Evolutionary conservation across 176 grass and related monocot species (phyloP), one percentile per base, ranked within the genome.

Genomic region (Tillandsia fasciculata): DNA sequence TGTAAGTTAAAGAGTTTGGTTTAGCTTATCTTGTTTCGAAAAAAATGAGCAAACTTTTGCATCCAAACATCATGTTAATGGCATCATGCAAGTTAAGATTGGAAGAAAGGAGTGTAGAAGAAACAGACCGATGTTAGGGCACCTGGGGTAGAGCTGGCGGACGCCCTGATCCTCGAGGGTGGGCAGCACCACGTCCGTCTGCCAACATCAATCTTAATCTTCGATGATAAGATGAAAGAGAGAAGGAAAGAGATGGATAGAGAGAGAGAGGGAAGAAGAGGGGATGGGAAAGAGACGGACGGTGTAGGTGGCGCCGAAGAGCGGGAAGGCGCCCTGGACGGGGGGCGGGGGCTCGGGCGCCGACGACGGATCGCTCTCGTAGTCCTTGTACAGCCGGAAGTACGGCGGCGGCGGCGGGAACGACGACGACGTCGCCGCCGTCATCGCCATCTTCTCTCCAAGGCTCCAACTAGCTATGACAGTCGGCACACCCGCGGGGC

Each of bases 101-200:
- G 13, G 53, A 57, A 57, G 53, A 12, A 15, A 57, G 12, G 24
- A 24, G 24, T 24, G 24, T 24, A 1, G 24, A 24, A 24, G 24
- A 24, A 24, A 77, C 74, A 0, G 29, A 97, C 94, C 86, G 10
- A 90, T 85, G 61, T 87, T 79, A 58, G 89, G 72, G 17, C 74
- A 75, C 66, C 87, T 82, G 1, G 82, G 83, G 51, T 97, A 99
- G 51, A 99, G 87, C 84, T 93, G 89, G 54, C 79, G 86, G 53
- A 93, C 82, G 64, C 84, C 84, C 74, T 88, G 87, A 80, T 87
- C 87, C 82, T 93, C 94, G 66, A 99, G 81, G 63, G 77, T 90
- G 71, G 94, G 89, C 50, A 99, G 75, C 66, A 99, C 84, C 71
- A 78, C 87, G 56, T 99, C 84, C 6, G 75, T 87, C 89, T 61